Base-by-base conservation (phyloP, 2,329 filamentous ascomycete genomes). In the Scolecobasidium constrictum region DNA sequence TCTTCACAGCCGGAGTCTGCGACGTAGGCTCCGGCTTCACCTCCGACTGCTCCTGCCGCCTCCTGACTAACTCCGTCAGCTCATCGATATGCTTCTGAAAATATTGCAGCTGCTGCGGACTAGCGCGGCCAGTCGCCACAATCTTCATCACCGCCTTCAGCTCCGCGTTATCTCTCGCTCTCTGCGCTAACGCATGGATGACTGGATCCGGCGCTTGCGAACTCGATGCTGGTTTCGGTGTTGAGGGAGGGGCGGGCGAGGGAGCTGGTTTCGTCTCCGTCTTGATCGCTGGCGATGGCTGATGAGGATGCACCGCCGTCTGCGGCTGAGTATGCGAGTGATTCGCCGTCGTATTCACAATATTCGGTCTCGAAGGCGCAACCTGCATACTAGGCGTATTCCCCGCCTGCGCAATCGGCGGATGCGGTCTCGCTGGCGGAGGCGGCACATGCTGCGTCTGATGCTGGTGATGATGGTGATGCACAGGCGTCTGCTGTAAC, bases 71-170 rank as follows among this genome's bases (percentile, higher is more conserved):
- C n/a, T 54, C 55, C 2, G 81, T 87, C 44, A 92, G 73, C 55
- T 86, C 78, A 53, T 87, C 82, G 48, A 92, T 92, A 34, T 92
- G 84, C 38, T 71, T 72, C 56, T 92, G 85, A 51, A 92, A 92
- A 48, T 79, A 75, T 37, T 77, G 77, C 11, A 92, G 64, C 56
- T 92, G 83, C 12, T 78, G 73, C 28, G 77, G 73, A 11, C 75
- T 77, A 1, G 85, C 85, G 50, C 81, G 73, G 1, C 84, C 84
- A 20, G 80, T 78, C 0, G 85, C 85, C 1, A 92, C 85, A 42
- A 84, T 77, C 57, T 86, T 86, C 85, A 92, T 92, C 0, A 92
- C 67, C 26, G 82, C 78, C 45, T 86, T 80, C 7, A 92, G 66
- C 43, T 81, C 72, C 0, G 78, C 72, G 55, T 92, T 82, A 19